Percentiles rank a stretch among this genome's conserved stretches.
Evolutionary conservation across 1,139 yeast genomes (phyloP).

Genomic region (Protomyces gravidus): DNA sequence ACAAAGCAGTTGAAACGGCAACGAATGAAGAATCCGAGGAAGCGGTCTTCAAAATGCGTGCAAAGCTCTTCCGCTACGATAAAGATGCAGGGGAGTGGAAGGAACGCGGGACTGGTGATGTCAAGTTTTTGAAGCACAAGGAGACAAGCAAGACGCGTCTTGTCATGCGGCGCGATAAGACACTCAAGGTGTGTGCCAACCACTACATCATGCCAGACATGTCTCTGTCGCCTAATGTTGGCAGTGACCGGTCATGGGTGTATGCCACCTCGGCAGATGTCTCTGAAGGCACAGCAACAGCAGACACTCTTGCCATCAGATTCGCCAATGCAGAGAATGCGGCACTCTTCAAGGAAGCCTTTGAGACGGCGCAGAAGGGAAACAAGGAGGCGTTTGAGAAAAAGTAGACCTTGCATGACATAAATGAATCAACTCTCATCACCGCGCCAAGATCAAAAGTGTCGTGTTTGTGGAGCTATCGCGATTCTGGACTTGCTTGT

Average conservation of each 20-base stretch:
- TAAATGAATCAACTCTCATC: too few species aligned
- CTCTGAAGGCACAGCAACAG: slow-evolving; percentile 94
- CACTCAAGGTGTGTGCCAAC: slow-evolving; percentile 95
- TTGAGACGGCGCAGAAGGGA: slow-evolving; percentile 69
- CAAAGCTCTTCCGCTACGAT: slow-evolving; percentile 89
- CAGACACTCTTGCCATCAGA: slow-evolving; percentile 93
- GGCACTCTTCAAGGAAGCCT: slow-evolving; percentile 87
- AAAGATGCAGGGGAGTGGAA: slow-evolving; percentile 90
- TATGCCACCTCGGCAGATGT: slow-evolving; percentile 91
- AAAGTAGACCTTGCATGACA: too few species aligned
- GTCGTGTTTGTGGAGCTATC: too few species aligned
- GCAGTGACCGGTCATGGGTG: slow-evolving; percentile 98
- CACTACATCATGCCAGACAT: slow-evolving; percentile 85
- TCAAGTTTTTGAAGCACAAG: slow-evolving; percentile 88
- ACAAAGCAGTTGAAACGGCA: slow-evolving; percentile 83
- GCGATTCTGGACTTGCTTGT: too few species aligned
- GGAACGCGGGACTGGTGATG: slow-evolving; percentile 99
- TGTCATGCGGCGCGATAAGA: slow-evolving; percentile 98
- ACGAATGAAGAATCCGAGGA: slow-evolving; percentile 97
- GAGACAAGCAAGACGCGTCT: slow-evolving; percentile 73
- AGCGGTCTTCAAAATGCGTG: slow-evolving; percentile 73
- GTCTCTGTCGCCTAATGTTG: slow-evolving; percentile 84
- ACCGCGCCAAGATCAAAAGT: too few species aligned
- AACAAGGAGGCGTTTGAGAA: slow-evolving; percentile 45
- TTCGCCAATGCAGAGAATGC: slow-evolving; percentile 95